A percentile compares a stretch with the other conserved stretches of the same genome.
Conservation (phyloP, 768 basidiomycete species). For the Galerina marginata region DNA sequence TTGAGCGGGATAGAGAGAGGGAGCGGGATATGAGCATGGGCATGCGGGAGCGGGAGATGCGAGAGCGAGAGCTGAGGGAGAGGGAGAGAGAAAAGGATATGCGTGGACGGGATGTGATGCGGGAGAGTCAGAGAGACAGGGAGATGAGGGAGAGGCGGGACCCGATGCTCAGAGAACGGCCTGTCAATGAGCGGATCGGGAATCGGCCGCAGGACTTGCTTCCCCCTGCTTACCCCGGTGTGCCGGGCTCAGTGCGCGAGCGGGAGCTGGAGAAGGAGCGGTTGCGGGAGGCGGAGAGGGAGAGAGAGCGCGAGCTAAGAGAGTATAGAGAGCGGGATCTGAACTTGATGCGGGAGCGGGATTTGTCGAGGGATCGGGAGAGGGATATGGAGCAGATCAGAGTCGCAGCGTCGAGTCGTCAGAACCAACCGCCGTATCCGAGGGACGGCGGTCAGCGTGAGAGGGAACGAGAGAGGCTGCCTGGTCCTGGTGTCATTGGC, state of each 20-base stretch:
- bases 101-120: background rate
- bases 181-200: background rate
- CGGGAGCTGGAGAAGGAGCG: background rate
- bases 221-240: too few relatives aligned
- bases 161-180: background rate
- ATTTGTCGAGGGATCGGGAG: background rate
- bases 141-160: slow-evolving; percentile 1
- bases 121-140: background rate
- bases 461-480: background rate
- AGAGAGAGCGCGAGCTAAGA: slow-evolving; percentile 4
- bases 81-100: background rate
- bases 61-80: background rate
- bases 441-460: slow-evolving; percentile 8
- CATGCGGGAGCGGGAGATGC: slow-evolving; percentile 17
- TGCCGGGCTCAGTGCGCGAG: too few relatives aligned
- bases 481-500: background rate
- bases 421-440: slow-evolving; percentile 16
- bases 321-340: background rate
- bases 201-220: too few relatives aligned
- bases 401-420: background rate
- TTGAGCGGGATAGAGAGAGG: background rate
- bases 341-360: background rate
- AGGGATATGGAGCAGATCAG: background rate
- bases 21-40: slow-evolving; percentile 16
- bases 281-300: slow-evolving; percentile 6